phyloP scores from a whole-genome alignment of 495 filamentous ascomycete species.

The Pyronema omphalodes region DNA sequence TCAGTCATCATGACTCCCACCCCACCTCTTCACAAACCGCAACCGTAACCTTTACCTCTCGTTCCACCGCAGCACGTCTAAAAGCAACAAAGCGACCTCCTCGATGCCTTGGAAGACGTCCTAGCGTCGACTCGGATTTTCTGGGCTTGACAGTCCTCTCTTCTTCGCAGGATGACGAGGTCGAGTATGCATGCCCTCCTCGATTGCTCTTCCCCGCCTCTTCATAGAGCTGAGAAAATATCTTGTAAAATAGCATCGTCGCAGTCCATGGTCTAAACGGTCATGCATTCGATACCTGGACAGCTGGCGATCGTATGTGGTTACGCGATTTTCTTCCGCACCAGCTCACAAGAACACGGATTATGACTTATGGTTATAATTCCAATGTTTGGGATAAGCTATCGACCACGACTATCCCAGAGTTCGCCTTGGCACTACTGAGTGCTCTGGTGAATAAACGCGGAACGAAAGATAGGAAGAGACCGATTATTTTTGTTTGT shows the following conservation, averaged over 20 bases:
- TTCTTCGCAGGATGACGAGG: neutral
- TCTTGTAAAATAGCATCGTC: slow-evolving; percentile 8
- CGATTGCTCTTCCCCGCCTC: neutral
- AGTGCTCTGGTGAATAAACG: slow-evolving; percentile 5
- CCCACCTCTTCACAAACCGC: neutral
- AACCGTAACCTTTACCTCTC: slow-evolving; percentile 3
- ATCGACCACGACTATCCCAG: slow-evolving; percentile 4
- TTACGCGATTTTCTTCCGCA: slow-evolving; percentile 21
- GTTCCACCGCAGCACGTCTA: neutral
- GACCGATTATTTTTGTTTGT: slow-evolving; percentile 17
- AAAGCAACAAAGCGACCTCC: neutral
- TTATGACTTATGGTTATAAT: slow-evolving; percentile 25
- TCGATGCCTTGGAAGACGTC: neutral
- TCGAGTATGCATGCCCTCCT: slow-evolving; percentile 1
- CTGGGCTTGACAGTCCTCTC: slow-evolving; percentile 5
- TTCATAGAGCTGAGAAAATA: neutral
- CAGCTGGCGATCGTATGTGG: slow-evolving; percentile 12
- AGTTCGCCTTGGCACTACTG: slow-evolving; percentile 1
- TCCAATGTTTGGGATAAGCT: neutral
- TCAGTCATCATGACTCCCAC: neutral
- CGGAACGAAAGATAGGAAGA: slow-evolving; percentile 5
- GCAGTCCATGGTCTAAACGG: slow-evolving; percentile 22
- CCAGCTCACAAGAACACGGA: slow-evolving; percentile 18
- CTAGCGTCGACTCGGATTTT: slow-evolving; percentile 1
- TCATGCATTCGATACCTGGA: slow-evolving; percentile 12